phyloP scores from a whole-genome alignment of 2,329 filamentous ascomycete species.

The Ascochyta pisi region DNA sequence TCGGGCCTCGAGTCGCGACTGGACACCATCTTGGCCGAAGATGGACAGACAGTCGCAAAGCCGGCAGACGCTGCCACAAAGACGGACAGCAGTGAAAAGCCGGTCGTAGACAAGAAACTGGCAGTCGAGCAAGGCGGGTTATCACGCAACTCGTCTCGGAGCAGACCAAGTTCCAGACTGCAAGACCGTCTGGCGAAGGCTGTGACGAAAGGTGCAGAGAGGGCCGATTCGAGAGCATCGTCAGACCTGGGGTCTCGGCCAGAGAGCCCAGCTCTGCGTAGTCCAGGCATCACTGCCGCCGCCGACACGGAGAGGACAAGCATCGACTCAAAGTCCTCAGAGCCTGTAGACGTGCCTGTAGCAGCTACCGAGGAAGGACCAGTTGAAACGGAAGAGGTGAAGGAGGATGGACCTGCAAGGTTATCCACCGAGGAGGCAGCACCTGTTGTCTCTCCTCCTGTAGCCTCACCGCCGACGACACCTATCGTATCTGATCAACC shows the following conservation, averaged over 20 bases:
- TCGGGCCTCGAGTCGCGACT: slow-evolving; percentile 92
- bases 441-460: slow-evolving; percentile 10
- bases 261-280: slow-evolving; percentile 58
- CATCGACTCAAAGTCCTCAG: slow-evolving; percentile 51
- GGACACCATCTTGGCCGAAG: slow-evolving; percentile 88
- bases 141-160: slow-evolving; percentile 70
- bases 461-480: slow-evolving; percentile 22
- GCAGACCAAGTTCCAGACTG: slow-evolving; percentile 77
- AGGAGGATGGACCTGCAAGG: slow-evolving; percentile 22
- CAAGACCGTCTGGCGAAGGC: slow-evolving; percentile 91
- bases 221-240: slow-evolving; percentile 53
- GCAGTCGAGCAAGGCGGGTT: slow-evolving; percentile 44
- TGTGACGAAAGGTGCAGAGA: slow-evolving; percentile 74
- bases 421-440: slow-evolving; percentile 37
- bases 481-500: slow-evolving; percentile 48
- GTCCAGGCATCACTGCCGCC: slow-evolving; percentile 19
- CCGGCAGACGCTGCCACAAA: slow-evolving; percentile 47
- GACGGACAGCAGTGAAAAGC: slow-evolving; percentile 39
- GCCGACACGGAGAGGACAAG: slow-evolving; percentile 53
- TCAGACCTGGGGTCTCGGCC: slow-evolving; percentile 60
- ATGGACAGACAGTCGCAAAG: slow-evolving; percentile 62
- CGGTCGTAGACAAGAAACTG: slow-evolving; percentile 38
- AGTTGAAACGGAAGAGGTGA: slow-evolving; percentile 21
- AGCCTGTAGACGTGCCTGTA: slow-evolving; percentile 29
- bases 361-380: slow-evolving; percentile 23